phyloP scores from a whole-genome alignment of 129 eudicot genomes.

The Kitagawia praeruptora region DNA sequence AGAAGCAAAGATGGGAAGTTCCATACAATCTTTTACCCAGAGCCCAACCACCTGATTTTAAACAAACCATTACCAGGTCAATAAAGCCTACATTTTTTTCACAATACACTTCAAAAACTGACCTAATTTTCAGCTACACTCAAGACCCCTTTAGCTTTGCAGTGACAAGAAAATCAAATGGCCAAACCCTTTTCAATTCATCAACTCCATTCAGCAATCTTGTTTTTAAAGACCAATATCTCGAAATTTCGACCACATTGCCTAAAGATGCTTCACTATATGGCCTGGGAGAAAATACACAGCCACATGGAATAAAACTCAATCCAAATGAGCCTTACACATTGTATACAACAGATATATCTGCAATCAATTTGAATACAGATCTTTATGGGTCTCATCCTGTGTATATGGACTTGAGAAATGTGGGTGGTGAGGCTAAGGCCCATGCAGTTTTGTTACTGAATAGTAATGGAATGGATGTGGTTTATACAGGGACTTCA shows the following conservation, averaged over 20 bases:
- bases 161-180: constrained; percentile 63
- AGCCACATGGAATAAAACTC: constrained; percentile 79
- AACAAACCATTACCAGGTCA: constrained; percentile 33
- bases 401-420: constrained; percentile 91
- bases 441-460: constrained; percentile 78
- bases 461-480: constrained; percentile 96
- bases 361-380: constrained; percentile 71
- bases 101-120: constrained; percentile 30
- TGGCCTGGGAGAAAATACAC: constrained; percentile 89
- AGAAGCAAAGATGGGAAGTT: constrained; percentile 83
- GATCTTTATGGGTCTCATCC: constrained; percentile 96
- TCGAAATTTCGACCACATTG: constrained; percentile 70
- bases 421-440: constrained; percentile 45
- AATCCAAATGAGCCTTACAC: constrained; percentile 84
- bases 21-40: constrained; percentile 79
- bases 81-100: constrained; percentile 21
- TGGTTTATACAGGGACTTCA: constrained; percentile 67
- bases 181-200: constrained; percentile 60
- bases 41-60: constrained; percentile 42
- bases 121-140: constrained; percentile 52
- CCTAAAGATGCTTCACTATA: constrained; percentile 71
- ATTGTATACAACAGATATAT: constrained; percentile 61
- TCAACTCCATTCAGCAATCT: constrained; percentile 42
- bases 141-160: constrained; percentile 70
- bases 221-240: constrained; percentile 89